Evolutionary conservation across 139 green algal genomes (phyloP).

Genomic region (Astrephomene gubernaculifera): DNA sequence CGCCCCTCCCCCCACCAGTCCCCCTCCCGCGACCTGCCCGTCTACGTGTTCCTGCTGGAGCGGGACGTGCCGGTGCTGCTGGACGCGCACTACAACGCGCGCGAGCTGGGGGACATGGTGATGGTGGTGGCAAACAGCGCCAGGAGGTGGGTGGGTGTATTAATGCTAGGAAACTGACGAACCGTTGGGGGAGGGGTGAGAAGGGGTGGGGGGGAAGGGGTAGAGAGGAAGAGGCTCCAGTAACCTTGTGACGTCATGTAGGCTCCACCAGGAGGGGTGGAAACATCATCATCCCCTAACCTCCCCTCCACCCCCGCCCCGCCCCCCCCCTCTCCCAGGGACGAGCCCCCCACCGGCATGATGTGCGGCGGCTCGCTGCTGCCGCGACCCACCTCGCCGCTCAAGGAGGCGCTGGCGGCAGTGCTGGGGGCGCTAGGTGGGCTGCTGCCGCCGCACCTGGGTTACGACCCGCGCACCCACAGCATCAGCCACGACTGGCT

Average conservation of each 20-base stretch:
- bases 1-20: constrained; percentile 2
- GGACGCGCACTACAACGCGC: constrained; percentile 77
- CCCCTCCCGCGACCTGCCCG: constrained; percentile 58
- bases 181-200: no score
- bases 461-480: constrained; percentile 53
- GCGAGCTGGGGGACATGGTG: constrained; percentile 75
- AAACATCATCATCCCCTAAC: no score
- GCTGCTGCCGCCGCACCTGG: constrained; percentile 75
- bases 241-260: no score
- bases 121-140: constrained; percentile 69
- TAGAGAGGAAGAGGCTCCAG: no score
- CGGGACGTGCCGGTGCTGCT: constrained; percentile 68
- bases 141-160: constrained; percentile 53
- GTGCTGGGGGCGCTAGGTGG: constrained; percentile 67
- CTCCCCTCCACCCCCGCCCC: no score
- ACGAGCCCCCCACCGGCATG: constrained; percentile 72
- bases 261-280: no score
- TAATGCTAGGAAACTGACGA: no score
- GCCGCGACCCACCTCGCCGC: constrained; percentile 57
- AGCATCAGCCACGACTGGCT: constrained; percentile 71
- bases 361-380: constrained; percentile 68
- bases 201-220: no score
- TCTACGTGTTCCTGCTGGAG: constrained; percentile 74
- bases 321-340: no score
- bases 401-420: constrained; percentile 69